These are phyloP conservation scores for Phalaenopsis aphrodite DNA, from an alignment of 106 monocot species.

Conservation along the genomic window DNA sequence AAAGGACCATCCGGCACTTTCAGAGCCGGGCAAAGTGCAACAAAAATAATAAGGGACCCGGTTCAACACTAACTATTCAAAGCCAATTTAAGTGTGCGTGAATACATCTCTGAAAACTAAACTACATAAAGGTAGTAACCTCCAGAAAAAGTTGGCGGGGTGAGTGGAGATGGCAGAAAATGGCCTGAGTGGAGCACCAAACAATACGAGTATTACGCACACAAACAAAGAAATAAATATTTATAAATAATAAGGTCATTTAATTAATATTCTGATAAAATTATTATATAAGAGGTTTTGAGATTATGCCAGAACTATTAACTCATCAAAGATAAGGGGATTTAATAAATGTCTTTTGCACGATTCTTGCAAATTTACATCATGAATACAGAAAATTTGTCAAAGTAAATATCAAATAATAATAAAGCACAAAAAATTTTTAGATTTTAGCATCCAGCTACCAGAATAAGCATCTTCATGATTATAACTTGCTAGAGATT, in stretches of 20 bases:
- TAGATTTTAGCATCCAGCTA: not conserved
- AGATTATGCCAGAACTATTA: not conserved
- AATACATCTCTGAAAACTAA: not conserved
- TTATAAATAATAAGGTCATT: not conserved
- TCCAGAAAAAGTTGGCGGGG: not conserved
- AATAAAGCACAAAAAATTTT: not conserved
- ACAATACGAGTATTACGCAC: not conserved
- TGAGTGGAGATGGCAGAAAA: not conserved
- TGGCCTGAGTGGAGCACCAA: not conserved
- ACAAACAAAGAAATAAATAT: not conserved
- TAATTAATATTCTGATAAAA: not conserved
- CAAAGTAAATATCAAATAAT: not conserved
- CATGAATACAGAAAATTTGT: not conserved
- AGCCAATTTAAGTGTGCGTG: not conserved
- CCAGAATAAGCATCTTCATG: not conserved
- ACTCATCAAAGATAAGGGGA: not conserved
- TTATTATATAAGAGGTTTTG: too few relatives aligned
- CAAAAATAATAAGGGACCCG: not conserved
- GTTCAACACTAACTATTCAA: not conserved
- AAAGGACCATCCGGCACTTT: not conserved
- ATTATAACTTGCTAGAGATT: not conserved
- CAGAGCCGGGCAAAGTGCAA: not conserved
- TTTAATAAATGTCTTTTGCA: not conserved
- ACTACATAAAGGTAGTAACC: not conserved
- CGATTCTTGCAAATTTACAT: not conserved